Percentiles rank a stretch among this genome's conserved stretches.
phyloP scores from a whole-genome alignment of 208 protist species.

The Leishmania turanica region DNA sequence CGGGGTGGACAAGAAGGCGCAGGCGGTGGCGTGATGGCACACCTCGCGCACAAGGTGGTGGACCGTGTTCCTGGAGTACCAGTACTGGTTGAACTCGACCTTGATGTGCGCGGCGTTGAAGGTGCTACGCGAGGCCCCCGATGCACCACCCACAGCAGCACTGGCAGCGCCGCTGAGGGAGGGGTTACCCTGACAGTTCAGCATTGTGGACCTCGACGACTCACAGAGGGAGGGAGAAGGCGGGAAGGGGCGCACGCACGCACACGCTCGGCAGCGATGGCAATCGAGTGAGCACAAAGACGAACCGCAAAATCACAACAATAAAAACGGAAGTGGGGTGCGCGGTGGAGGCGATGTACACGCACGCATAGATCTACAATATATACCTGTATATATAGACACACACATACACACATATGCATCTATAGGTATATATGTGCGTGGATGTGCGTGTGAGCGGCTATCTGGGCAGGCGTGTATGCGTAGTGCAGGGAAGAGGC shows the following conservation, averaged over 20 bases:
- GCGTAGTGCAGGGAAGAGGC: neutral
- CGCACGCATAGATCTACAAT: neutral
- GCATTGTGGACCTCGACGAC: neutral
- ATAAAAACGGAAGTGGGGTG: conserved; percentile 7
- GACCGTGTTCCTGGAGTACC: conserved; percentile 92
- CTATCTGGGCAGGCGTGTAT: neutral
- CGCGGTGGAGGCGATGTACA: neutral
- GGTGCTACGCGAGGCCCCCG: neutral
- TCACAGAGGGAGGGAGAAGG: neutral
- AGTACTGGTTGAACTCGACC: conserved; percentile 93
- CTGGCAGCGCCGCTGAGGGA: neutral
- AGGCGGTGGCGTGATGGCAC: conserved; percentile 57
- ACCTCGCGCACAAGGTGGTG: conserved; percentile 69
- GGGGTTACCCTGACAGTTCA: neutral
- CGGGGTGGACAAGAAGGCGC: conserved; percentile 92
- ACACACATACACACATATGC: neutral
- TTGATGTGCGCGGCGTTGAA: conserved; percentile 44
- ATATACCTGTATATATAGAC: no score
- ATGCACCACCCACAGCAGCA: neutral
- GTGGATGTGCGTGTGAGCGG: neutral
- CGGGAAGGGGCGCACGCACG: neutral
- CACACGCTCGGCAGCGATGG: neutral
- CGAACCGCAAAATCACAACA: neutral
- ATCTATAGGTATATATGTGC: neutral
- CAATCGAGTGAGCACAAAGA: neutral